phyloP scores from a whole-genome alignment of 169 alveolate genomes.

The Plasmodium chabaudi region DNA sequence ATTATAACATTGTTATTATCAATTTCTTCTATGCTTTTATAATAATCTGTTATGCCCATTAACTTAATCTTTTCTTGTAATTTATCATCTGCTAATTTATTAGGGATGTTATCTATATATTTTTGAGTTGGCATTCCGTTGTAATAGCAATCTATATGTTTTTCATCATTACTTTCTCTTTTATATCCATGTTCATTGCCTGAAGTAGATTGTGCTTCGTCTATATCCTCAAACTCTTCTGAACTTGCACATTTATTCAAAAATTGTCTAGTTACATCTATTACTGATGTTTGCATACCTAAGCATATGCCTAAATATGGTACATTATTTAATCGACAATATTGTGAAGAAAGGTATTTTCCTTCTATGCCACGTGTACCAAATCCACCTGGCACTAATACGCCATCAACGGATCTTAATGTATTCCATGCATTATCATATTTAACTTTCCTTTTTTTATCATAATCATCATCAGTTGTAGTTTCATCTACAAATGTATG shows the following conservation, averaged over 20 bases:
- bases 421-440: slow-evolving; percentile 84
- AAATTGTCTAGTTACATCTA: slow-evolving; percentile 87
- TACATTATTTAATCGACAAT: slow-evolving; percentile 89
- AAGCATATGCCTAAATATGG: slow-evolving; percentile 96
- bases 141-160: neutral
- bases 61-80: slow-evolving; percentile 57
- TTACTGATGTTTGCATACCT: slow-evolving; percentile 95
- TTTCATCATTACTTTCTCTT: slow-evolving; percentile 16
- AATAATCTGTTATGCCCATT: slow-evolving; percentile 60
- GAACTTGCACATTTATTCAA: slow-evolving; percentile 87
- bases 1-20: slow-evolving; percentile 77
- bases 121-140: neutral
- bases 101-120: slow-evolving; percentile 52
- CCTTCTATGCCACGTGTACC: slow-evolving; percentile 96
- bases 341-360: slow-evolving; percentile 89
- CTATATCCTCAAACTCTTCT: slow-evolving; percentile 84
- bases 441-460: slow-evolving; percentile 46
- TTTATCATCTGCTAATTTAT: slow-evolving; percentile 21
- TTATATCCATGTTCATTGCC: slow-evolving; percentile 76
- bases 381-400: slow-evolving; percentile 96
- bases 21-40: slow-evolving; percentile 61
- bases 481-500: slow-evolving; percentile 61
- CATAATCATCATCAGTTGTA: slow-evolving; percentile 77
- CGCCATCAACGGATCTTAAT: slow-evolving; percentile 89
- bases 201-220: slow-evolving; percentile 34